Percentiles rank a stretch among this genome's conserved stretches.
These are phyloP conservation scores for Grosmannia serpens DNA, from an alignment of 2,329 filamentous ascomycete species.

Conservation along the genomic window DNA sequence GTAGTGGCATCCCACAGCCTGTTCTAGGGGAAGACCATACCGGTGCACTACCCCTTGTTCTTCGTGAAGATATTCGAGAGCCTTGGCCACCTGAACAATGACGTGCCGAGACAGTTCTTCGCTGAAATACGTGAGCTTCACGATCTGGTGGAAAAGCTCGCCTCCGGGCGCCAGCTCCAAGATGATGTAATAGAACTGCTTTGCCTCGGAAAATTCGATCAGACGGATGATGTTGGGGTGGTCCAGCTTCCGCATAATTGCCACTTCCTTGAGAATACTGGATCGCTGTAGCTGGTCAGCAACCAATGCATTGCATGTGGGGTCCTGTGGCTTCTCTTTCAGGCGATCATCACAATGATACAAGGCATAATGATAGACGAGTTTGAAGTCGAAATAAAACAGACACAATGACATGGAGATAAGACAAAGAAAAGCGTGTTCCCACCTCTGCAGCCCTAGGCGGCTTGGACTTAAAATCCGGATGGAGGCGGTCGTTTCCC, in stretches of 20 bases:
- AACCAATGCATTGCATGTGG: constrained; percentile 5
- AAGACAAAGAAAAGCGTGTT: constrained; percentile 24
- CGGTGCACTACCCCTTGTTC: constrained; percentile 93
- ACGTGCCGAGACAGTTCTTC: constrained; percentile 91
- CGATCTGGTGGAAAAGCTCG: constrained; percentile 97
- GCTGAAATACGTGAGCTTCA: constrained; percentile 95
- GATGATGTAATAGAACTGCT: constrained; percentile 95
- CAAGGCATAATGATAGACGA: not conserved
- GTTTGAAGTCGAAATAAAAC: constrained; percentile 6
- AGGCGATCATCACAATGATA: not conserved
- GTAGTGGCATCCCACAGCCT: not conserved
- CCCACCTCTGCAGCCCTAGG: constrained; percentile 96
- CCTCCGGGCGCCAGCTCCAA: constrained; percentile 90
- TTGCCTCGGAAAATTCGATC: constrained; percentile 84
- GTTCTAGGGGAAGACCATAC: constrained; percentile 40
- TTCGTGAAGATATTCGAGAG: constrained; percentile 87
- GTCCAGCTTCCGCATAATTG: constrained; percentile 95
- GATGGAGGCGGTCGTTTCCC: constrained; percentile 87
- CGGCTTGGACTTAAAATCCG: constrained; percentile 79
- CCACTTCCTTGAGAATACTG: constrained; percentile 96
- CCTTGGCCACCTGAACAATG: constrained; percentile 89
- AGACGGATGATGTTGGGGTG: constrained; percentile 94
- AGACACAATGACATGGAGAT: constrained; percentile 12
- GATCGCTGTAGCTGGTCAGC: constrained; percentile 53
- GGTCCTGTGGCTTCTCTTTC: not conserved